phyloP scores from a whole-genome alignment of 495 filamentous ascomycete species.

The Talaromyces wortmannii region DNA sequence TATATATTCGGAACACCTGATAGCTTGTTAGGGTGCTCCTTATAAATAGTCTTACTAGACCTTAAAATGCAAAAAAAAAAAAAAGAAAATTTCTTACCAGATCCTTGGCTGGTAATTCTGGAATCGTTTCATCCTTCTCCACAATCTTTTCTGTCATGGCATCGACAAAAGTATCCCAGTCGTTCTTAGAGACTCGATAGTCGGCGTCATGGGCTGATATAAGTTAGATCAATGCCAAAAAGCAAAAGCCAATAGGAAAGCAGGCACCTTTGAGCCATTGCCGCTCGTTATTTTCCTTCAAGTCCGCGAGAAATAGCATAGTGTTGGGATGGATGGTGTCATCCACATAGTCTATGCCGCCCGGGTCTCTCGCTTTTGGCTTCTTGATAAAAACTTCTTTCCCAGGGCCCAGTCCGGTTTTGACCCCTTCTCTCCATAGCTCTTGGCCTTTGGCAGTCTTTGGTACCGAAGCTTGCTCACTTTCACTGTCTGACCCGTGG shows the following conservation, averaged over 20 bases:
- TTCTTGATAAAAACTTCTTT: constrained; percentile 62
- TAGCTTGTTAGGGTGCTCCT: background rate
- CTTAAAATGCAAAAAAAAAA: too few relatives aligned
- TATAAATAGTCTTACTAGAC: background rate
- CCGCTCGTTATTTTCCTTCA: constrained; percentile 72
- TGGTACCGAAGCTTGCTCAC: background rate
- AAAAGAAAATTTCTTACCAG: constrained; percentile 39
- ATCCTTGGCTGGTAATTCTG: constrained; percentile 76
- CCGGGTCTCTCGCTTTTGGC: constrained; percentile 61
- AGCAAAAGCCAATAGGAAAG: background rate
- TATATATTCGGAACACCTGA: constrained; percentile 75
- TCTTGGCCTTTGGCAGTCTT: constrained; percentile 35
- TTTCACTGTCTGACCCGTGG: constrained; percentile 5
- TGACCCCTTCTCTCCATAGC: constrained; percentile 52
- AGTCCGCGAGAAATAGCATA: constrained; percentile 65
- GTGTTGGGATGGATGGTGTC: constrained; percentile 75
- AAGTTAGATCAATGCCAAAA: background rate
- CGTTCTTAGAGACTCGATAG: constrained; percentile 66
- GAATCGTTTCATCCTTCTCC: constrained; percentile 68
- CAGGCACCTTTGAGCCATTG: constrained; percentile 80
- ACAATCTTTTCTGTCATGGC: constrained; percentile 61
- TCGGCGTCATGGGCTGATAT: constrained; percentile 62
- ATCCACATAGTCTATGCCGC: constrained; percentile 59
- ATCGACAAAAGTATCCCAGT: constrained; percentile 72
- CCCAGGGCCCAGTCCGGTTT: constrained; percentile 49